Evolutionary conservation across 306 rosid species (phyloP).

Genomic region (Cicer cuneatum): DNA sequence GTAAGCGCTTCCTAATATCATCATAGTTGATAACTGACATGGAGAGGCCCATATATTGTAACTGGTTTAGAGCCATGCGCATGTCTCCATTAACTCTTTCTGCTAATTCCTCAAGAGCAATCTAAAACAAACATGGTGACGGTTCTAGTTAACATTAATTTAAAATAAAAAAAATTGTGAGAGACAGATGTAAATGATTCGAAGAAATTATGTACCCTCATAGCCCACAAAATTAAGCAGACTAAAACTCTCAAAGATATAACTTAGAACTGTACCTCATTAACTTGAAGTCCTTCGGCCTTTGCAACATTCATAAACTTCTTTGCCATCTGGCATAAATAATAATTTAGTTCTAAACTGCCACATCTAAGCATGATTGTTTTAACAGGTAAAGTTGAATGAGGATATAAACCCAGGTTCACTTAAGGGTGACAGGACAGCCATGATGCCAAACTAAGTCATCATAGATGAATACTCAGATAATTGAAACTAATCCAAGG

Average conservation of each 20-base stretch:
- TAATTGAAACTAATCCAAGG: constrained; percentile 1
- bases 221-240: constrained; percentile 36
- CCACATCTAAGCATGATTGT: neutral
- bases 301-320: constrained; percentile 79
- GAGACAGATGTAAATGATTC: constrained; percentile 9
- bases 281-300: constrained; percentile 85
- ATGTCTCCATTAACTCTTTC: constrained; percentile 95
- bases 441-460: neutral
- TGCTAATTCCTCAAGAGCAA: constrained; percentile 93
- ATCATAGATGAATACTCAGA: neutral
- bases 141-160: neutral
- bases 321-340: constrained; percentile 82
- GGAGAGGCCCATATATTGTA: constrained; percentile 94
- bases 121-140: constrained; percentile 52
- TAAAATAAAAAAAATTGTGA: too few relatives aligned
- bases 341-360: constrained; percentile 37
- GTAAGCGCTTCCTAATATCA: constrained; percentile 78
- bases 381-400: constrained; percentile 25
- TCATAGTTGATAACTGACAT: constrained; percentile 84
- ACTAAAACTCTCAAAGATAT: constrained; percentile 34
- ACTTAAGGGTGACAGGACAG: neutral
- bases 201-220: constrained; percentile 18
- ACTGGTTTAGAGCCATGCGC: constrained; percentile 94
- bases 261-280: constrained; percentile 64
- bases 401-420: constrained; percentile 6